Conservation (phyloP, 148 eudicot species). For the Agrostemma githago region DNA sequence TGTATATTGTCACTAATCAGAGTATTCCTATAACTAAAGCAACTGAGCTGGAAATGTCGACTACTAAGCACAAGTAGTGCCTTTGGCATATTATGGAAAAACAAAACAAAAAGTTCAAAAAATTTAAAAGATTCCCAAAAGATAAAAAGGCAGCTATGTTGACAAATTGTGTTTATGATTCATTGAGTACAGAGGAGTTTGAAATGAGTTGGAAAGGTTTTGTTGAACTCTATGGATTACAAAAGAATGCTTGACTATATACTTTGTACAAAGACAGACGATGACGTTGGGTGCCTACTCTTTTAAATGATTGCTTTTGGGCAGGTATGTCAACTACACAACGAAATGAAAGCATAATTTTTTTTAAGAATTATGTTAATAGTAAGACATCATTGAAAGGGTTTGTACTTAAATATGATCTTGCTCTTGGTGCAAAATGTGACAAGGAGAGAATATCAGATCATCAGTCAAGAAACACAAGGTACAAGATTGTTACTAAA, state of each 20-base stretch:
- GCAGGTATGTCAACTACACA: slow-evolving; percentile 8
- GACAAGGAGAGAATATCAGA: background rate
- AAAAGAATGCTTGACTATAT: background rate
- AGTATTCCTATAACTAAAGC: too few relatives aligned
- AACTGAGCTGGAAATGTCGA: too few relatives aligned
- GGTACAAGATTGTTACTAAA: too few relatives aligned
- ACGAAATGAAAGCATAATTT: slow-evolving; percentile 10
- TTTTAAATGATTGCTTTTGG: slow-evolving; percentile 6
- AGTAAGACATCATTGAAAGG: too few relatives aligned
- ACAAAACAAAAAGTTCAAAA: background rate
- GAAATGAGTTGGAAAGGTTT: background rate
- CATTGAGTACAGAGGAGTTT: background rate
- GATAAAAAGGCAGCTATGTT: too few relatives aligned
- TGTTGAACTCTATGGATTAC: background rate
- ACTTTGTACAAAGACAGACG: background rate
- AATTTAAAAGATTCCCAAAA: background rate
- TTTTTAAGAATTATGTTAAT: too few relatives aligned
- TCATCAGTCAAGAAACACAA: background rate
- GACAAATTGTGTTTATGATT: background rate
- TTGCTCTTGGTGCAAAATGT: slow-evolving; percentile 1
- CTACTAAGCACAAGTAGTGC: too few relatives aligned
- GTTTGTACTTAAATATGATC: background rate
- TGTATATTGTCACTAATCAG: too few relatives aligned
- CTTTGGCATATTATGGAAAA: background rate
- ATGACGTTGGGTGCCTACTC: background rate